Base-by-base conservation (phyloP, 257 asterid genomes). In the Prunella vulgaris region DNA sequence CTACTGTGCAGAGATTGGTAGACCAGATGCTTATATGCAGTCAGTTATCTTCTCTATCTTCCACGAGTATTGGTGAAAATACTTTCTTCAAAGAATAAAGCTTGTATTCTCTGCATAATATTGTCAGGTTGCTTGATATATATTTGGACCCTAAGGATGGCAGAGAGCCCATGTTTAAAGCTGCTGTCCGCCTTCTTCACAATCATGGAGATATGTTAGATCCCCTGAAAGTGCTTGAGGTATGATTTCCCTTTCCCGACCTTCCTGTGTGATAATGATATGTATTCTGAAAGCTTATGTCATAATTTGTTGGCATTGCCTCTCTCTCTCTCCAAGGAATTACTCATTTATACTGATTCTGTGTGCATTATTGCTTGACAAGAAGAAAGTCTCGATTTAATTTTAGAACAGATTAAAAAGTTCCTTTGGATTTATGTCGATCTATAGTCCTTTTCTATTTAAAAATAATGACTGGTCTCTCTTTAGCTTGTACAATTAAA, bases 21-120 rank as follows among this genome's bases (percentile, higher is more conserved):
- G 99, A 84, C 89, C 97, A 74, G 99, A 91, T 89, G 95, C 97
- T 62, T 94, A 89, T 83, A 87, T 85, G 84, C 95, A 84, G 97
- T 91, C 54, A 76, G 97, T 87, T 70, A 53, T 69, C 66, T 74
- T 63, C 66, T 71, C 76, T 21, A 66, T 60, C 52, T 73, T 80
- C 71, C 49, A 46, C 69, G 14, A 68, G 17, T 71, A 64, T 54
- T 71, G 65, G 54, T 73, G 13, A 37, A 37, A 59, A 25, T 74
- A 46, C 63, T 69, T 74, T 37, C 28, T 32, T 75, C 42, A 14
- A 17, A 46, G 56, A 58, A 37, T 78, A 54, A 51, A 30, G 42
- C 70, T 48, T 1, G 28, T 64, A 37, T 67, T 53, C 46, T 57
- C 61, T 63, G 17, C 18, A 10, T 66, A 75, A 56, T 60, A 5